A percentile compares a stretch with the other conserved stretches of the same genome.
Conservation (phyloP, 768 basidiomycete species). For the Russula griseocarnosa region DNA sequence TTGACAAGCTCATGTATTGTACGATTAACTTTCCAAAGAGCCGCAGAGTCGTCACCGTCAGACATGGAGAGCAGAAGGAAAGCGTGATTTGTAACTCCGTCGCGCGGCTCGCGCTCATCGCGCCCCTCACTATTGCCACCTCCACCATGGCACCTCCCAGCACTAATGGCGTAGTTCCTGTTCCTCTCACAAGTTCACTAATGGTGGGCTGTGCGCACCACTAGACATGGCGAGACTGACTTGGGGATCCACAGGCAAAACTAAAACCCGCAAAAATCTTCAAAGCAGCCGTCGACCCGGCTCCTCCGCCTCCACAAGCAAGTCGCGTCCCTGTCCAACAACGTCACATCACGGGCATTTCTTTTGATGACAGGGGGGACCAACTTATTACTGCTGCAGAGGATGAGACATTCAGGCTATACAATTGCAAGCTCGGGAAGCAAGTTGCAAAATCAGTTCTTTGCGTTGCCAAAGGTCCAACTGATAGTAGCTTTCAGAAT, state of each 20-base stretch:
- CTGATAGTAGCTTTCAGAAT: conserved; percentile 47
- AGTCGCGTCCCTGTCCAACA: conserved; percentile 34
- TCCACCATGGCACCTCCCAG: conserved; percentile 22
- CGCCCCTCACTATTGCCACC: background rate
- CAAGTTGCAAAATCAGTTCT: conserved; percentile 48
- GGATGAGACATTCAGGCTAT: conserved; percentile 89
- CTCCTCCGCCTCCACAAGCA: conserved; percentile 47
- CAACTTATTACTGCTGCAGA: conserved; percentile 81
- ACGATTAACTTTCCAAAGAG: conserved; percentile 92
- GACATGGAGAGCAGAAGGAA: conserved; percentile 46
- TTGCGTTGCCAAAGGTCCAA: conserved; percentile 30
- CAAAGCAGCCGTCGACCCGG: conserved; percentile 67
- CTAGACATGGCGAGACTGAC: background rate
- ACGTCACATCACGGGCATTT: conserved; percentile 79
- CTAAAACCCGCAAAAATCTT: conserved; percentile 90
- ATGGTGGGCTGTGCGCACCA: conserved; percentile 33
- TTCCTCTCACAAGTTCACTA: conserved; percentile 32
- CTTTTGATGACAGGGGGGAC: conserved; percentile 90
- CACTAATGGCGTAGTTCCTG: conserved; percentile 11
- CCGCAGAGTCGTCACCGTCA: conserved; percentile 76
- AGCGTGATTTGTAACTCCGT: conserved; percentile 49
- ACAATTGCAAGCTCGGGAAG: conserved; percentile 90
- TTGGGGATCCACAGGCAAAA: conserved; percentile 45
- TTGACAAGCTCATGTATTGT: conserved; percentile 95
- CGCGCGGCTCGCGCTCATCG: background rate